Percentiles rank a stretch among this genome's conserved stretches.
phyloP scores from a whole-genome alignment of 73 alveolate species.

The Breviolum minutum region DNA sequence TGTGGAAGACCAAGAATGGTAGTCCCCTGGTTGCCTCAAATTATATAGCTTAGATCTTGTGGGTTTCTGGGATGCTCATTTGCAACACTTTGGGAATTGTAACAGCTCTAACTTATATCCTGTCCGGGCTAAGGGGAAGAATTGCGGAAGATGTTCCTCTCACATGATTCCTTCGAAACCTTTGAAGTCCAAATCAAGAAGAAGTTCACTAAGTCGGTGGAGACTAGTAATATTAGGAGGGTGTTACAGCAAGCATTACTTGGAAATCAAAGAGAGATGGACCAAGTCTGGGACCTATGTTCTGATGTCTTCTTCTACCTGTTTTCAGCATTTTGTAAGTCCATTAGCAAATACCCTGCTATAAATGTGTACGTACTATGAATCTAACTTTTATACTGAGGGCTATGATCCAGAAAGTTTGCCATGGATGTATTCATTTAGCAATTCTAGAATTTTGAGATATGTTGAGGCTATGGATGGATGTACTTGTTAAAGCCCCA shows the following conservation, averaged over 20 bases:
- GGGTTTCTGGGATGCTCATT: not conserved
- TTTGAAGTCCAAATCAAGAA: not conserved
- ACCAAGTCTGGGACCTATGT: not conserved
- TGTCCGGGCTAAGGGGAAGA: constrained; percentile 44
- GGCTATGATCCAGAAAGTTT: not conserved
- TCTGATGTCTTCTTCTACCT: not conserved
- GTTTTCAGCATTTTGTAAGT: not conserved
- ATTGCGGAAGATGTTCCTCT: not conserved
- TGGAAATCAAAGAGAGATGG: constrained; percentile 16
- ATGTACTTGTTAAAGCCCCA: not conserved
- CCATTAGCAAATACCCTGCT: not conserved
- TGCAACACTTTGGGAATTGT: not conserved
- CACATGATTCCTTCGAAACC: not conserved
- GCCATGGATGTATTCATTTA: too few relatives aligned
- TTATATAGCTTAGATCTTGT: too few relatives aligned
- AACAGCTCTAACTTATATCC: too few relatives aligned
- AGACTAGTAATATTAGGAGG: not conserved
- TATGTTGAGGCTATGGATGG: not conserved
- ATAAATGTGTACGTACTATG: not conserved
- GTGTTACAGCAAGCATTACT: not conserved
- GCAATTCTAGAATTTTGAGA: not conserved
- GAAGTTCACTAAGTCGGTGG: not conserved
- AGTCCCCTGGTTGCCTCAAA: not conserved
- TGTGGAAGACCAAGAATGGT: not conserved
- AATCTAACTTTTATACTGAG: not conserved